phyloP scores from a whole-genome alignment of 176 grass and related monocot genomes.

The Lolium rigidum region DNA sequence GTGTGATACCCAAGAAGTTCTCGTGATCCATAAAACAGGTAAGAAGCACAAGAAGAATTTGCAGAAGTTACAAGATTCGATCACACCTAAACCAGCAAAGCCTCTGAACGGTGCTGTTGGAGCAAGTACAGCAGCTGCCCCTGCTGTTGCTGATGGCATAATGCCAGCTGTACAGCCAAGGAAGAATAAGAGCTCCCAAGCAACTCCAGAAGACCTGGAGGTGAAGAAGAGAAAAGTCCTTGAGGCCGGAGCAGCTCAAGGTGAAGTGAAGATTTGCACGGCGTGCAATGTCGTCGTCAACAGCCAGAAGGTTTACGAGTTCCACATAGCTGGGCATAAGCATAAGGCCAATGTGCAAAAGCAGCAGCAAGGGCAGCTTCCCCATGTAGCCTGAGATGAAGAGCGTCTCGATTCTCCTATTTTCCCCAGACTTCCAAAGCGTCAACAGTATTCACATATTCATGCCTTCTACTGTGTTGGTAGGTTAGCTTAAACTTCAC shows the following conservation, averaged over 20 bases:
- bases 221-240: conserved; percentile 73
- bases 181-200: conserved; percentile 53
- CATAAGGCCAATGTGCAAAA: conserved; percentile 71
- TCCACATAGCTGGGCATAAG: conserved; percentile 74
- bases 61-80: conserved; percentile 69
- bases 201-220: conserved; percentile 59
- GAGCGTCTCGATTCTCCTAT: not conserved
- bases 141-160: not conserved
- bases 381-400: conserved; percentile 19
- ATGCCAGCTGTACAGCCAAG: conserved; percentile 20
- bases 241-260: conserved; percentile 61
- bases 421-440: not conserved
- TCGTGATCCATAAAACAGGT: conserved; percentile 69
- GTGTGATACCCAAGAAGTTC: conserved; percentile 64
- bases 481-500: not conserved
- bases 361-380: conserved; percentile 42
- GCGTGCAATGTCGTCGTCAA: conserved; percentile 79
- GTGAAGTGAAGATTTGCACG: conserved; percentile 61
- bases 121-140: conserved; percentile 26
- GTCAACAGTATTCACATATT: conserved; percentile 10
- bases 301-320: conserved; percentile 74
- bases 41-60: conserved; percentile 91
- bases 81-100: conserved; percentile 50
- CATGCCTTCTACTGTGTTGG: conserved; percentile 4
- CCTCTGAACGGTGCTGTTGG: conserved; percentile 12